A percentile compares a stretch with the other conserved stretches of the same genome.
Conservation (phyloP, 2,329 filamentous ascomycete genomes). For the Sclerotinia borealis region DNA sequence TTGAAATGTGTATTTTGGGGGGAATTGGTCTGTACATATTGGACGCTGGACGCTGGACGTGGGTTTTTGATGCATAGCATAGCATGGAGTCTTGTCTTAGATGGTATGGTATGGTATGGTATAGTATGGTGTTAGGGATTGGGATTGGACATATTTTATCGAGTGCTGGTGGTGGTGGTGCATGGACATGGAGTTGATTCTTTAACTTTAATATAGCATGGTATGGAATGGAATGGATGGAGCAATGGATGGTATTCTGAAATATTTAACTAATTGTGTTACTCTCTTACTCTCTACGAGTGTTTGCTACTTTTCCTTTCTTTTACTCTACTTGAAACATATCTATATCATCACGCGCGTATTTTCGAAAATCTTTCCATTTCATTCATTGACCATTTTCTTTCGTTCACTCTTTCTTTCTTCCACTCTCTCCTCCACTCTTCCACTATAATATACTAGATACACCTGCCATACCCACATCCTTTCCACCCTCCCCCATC, state of each 20-base stretch:
- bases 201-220: conserved; percentile 4
- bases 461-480: no score
- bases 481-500: no score
- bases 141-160: background rate
- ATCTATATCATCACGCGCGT: no score
- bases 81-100: background rate
- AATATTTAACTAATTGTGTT: background rate
- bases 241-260: background rate
- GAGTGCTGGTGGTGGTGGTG: background rate
- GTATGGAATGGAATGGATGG: background rate
- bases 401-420: no score
- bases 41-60: conserved; percentile 1
- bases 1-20: background rate
- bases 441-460: no score
- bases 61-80: background rate
- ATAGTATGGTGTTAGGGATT: no score
- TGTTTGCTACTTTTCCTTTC: background rate
- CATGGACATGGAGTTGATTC: background rate
- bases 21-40: background rate
- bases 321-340: no score
- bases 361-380: no score
- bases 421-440: no score
- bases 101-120: conserved; percentile 2
- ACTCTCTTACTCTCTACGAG: no score
- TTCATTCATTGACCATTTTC: no score